Conservation (phyloP, 768 basidiomycete species). For the Lentinula boryana region DNA sequence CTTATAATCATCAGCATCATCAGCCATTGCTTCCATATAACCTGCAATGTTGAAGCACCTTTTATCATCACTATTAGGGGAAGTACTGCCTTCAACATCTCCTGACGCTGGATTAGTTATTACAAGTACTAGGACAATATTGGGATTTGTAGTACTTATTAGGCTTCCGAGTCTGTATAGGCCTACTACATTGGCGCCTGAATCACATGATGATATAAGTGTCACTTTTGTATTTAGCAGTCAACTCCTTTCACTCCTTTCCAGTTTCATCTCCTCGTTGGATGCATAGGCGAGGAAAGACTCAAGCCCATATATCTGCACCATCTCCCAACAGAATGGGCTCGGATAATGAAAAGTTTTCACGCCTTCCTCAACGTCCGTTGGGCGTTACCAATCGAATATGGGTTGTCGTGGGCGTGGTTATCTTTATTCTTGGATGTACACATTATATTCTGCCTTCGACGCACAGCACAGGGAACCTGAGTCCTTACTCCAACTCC, state of each 20-base stretch:
- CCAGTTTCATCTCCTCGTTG: constrained; percentile 7
- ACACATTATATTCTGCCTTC: constrained; percentile 51
- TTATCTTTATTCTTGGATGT: constrained; percentile 49
- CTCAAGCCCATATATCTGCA: constrained; percentile 52
- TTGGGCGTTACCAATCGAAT: constrained; percentile 65
- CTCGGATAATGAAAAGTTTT: constrained; percentile 42
- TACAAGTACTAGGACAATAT: too few relatives aligned
- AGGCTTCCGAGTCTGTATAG: too few relatives aligned
- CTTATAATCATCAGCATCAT: too few relatives aligned
- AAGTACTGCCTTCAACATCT: too few relatives aligned
- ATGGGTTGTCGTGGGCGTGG: constrained; percentile 52
- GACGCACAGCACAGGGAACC: constrained; percentile 18
- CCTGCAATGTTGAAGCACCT: too few relatives aligned
- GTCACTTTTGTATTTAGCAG: not conserved
- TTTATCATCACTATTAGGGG: too few relatives aligned
- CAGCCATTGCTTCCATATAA: too few relatives aligned
- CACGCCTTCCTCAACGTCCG: constrained; percentile 49
- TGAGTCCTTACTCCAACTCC: constrained; percentile 30
- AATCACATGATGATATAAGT: not conserved
- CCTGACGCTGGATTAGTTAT: too few relatives aligned
- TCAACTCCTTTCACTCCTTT: not conserved
- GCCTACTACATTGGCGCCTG: too few relatives aligned
- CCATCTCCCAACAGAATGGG: constrained; percentile 41
- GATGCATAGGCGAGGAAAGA: constrained; percentile 55
- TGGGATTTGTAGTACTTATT: too few relatives aligned